phyloP scores from a whole-genome alignment of 208 protist species.

The Leishmania amazonensis region DNA sequence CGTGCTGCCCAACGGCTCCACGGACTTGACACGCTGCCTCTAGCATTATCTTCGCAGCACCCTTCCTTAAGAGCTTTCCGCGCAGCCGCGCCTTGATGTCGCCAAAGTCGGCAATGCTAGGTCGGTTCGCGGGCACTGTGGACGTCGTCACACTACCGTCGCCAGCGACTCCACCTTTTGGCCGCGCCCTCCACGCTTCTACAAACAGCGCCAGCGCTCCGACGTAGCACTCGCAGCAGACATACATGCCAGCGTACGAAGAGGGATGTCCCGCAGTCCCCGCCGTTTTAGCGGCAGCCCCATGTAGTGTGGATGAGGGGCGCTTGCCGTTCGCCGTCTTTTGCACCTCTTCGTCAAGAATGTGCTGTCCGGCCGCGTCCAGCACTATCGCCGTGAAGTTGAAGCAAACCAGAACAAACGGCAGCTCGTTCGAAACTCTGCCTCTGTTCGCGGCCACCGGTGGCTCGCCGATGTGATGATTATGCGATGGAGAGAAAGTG shows the following conservation, averaged over 20 bases:
- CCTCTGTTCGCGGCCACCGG: neutral
- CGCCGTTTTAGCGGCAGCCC: neutral
- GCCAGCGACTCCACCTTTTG: neutral
- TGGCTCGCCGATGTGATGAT: neutral
- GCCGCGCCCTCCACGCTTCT: slow-evolving; percentile 15
- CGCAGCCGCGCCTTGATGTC: slow-evolving; percentile 25
- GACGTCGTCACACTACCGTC: neutral
- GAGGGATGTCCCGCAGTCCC: slow-evolving; percentile 1
- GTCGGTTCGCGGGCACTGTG: slow-evolving; percentile 5
- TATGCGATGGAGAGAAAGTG: neutral
- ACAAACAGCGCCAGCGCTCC: slow-evolving; percentile 31
- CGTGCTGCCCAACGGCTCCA: neutral
- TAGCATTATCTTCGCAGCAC: slow-evolving; percentile 14
- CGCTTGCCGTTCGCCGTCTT: slow-evolving; percentile 7
- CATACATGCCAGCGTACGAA: slow-evolving; percentile 19
- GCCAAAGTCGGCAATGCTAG: slow-evolving; percentile 36
- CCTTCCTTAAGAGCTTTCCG: slow-evolving; percentile 21
- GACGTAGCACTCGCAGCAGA: slow-evolving; percentile 31
- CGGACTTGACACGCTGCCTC: slow-evolving; percentile 12
- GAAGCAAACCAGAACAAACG: slow-evolving; percentile 80
- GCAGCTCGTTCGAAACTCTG: slow-evolving; percentile 42
- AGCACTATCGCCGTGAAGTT: slow-evolving; percentile 69
- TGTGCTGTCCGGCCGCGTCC: slow-evolving; percentile 38
- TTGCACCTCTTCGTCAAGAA: slow-evolving; percentile 26
- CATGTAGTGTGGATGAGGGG: neutral